Evolutionary conservation across 176 grass and related monocot species (phyloP).

Genomic region (Thalia dealbata): DNA sequence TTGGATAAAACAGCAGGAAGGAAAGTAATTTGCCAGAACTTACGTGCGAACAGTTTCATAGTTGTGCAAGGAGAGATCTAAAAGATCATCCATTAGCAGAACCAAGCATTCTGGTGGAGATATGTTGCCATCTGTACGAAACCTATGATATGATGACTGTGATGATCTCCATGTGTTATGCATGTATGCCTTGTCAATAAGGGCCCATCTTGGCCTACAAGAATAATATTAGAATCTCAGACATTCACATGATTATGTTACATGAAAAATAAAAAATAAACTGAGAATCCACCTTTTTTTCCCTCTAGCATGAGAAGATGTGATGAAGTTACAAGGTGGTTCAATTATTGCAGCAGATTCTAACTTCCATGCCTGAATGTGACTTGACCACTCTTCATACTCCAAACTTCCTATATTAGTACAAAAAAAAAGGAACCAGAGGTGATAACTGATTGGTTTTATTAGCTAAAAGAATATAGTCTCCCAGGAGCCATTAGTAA

Average conservation of each 20-base stretch:
- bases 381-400: conserved; percentile 83
- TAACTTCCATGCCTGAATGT: conserved; percentile 85
- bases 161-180: conserved; percentile 91
- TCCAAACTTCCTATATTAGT: conserved; percentile 72
- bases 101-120: conserved; percentile 52
- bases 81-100: conserved; percentile 80
- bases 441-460: not conserved
- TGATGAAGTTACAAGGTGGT: conserved; percentile 86
- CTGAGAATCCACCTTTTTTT: conserved; percentile 66
- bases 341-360: conserved; percentile 85
- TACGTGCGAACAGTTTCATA: conserved; percentile 96
- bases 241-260: not conserved
- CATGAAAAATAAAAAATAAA: conserved; percentile 6
- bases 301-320: conserved; percentile 56
- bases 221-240: conserved; percentile 2
- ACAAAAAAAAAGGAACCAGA: not conserved
- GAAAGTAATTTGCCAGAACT: conserved; percentile 6
- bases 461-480: not conserved
- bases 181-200: conserved; percentile 76
- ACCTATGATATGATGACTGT: conserved; percentile 83
- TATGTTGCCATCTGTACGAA: conserved; percentile 55
- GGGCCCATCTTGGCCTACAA: conserved; percentile 83
- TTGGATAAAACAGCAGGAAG: not conserved
- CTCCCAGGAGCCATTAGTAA: conserved; percentile 6
- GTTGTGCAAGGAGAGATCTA: conserved; percentile 86